Evolutionary conservation across 192 early-diverging fungal species (phyloP).

Genomic region (Gonapodya prolifera): DNA sequence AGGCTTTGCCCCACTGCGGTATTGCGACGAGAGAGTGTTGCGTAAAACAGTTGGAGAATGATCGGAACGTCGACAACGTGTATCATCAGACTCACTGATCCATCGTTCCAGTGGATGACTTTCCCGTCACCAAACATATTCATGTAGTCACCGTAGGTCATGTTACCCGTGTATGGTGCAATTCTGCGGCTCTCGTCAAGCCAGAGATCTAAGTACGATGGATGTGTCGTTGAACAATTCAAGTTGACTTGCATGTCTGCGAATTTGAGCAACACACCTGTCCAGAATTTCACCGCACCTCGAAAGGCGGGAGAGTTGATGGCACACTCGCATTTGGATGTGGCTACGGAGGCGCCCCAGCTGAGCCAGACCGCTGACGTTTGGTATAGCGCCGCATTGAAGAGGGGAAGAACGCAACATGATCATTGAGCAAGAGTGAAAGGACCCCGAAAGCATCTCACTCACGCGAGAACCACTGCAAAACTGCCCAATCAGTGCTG

Average conservation of each 20-base stretch:
- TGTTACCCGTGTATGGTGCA: background rate
- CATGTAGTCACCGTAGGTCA: background rate
- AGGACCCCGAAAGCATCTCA: no score
- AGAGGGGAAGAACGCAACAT: no score
- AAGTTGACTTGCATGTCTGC: no score
- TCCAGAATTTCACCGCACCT: background rate
- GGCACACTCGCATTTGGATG: background rate
- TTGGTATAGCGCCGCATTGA: no score
- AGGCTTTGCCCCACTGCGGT: background rate
- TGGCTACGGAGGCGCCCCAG: background rate
- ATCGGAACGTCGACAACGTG: no score
- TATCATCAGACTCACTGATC: background rate
- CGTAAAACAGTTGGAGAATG: background rate
- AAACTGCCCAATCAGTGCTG: background rate
- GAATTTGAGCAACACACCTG: background rate
- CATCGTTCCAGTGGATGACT: background rate
- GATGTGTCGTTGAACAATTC: background rate
- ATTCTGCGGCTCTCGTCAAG: background rate
- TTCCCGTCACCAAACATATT: background rate
- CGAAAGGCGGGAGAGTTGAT: background rate
- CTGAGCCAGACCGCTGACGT: no score
- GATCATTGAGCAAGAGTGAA: no score
- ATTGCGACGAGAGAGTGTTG: background rate
- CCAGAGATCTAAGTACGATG: background rate
- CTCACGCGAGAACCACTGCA: background rate